These are phyloP conservation scores for Blastobotrys illinoisensis DNA, from an alignment of 1,139 yeast species.

Conservation along the genomic window DNA sequence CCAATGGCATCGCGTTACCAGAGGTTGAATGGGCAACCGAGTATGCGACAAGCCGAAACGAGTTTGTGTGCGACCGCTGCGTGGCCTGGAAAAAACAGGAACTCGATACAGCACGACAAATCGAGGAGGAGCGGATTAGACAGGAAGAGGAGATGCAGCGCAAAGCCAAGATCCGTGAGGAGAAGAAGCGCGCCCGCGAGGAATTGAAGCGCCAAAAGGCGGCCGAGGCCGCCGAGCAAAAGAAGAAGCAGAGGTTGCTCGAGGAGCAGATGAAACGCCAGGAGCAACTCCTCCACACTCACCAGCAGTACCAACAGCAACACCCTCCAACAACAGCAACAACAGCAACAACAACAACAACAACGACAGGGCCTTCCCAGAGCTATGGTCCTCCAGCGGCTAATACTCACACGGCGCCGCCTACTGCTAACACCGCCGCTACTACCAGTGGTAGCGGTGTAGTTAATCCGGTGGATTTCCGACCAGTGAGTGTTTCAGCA, in stretches of 20 bases:
- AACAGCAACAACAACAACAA: slow-evolving; percentile 2
- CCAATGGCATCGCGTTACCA: neutral
- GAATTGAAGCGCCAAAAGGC: neutral
- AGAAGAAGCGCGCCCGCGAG: slow-evolving; percentile 10
- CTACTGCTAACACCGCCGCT: no score
- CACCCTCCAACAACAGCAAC: slow-evolving; percentile 1
- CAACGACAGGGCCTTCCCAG: slow-evolving; percentile 1
- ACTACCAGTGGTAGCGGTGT: no score
- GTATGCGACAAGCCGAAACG: neutral
- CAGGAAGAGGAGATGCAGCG: slow-evolving; percentile 8
- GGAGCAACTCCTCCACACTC: slow-evolving; percentile 3
- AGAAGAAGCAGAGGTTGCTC: slow-evolving; percentile 4
- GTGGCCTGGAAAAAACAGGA: slow-evolving; percentile 5
- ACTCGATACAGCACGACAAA: slow-evolving; percentile 6
- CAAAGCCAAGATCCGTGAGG: slow-evolving; percentile 10
- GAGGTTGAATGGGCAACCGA: neutral
- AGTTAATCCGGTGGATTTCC: neutral
- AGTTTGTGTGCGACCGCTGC: slow-evolving; percentile 14
- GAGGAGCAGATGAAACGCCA: slow-evolving; percentile 3
- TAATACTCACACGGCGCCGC: no score
- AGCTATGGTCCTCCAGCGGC: no score
- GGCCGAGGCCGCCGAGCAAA: neutral
- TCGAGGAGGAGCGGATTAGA: slow-evolving; percentile 7
- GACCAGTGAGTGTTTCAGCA: neutral
- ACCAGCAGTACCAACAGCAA: slow-evolving; percentile 2